Base-by-base conservation (phyloP, 129 eudicot species). In the Gnaphalium uliginosum region DNA sequence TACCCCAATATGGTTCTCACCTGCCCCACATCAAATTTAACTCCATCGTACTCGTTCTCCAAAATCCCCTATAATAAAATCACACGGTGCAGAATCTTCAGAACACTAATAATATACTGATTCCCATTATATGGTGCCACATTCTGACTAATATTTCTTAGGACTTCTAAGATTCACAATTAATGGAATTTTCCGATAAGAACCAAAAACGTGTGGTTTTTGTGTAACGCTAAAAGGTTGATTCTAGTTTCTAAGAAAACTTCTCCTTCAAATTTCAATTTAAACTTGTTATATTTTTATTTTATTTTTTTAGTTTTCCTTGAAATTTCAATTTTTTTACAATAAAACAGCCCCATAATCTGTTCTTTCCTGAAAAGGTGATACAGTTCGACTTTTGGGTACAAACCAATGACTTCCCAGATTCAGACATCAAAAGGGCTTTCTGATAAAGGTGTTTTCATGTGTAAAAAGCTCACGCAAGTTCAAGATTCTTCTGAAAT, bases 1-100 rank as follows among this genome's bases (percentile, higher is more conserved):
- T 66, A 35, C 17, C 71, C 71, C 29, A 53, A 66, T 66, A 66
- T 66, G 17, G 71, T 66, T 54, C 30, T 66, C 6, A 66, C 14
- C 51, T 37, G 50, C 18, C 71, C 71, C 15, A 66, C 27, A 8
- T 35, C 48, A 66, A 66, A 35, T 33, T 26, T 18, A 33, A 66
- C 51, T 35, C 48, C 71, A 8, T 33, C 37, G 71, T 66, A 66
- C 37, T 66, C 50, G 29, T 33, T n/a, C 51, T 66, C 71, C 71
- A 66, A 32, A 8, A 66, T 66, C 50, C 50, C 71, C 71, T 66
- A 18, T 2, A 65, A 8, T 15, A n/a, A 6, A 18, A 65, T 30
- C n/a, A 24, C 37, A 62, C 3, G 5, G 14, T 29, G 24, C 14
- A 29, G 68, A 63, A 29, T 26, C 67, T 4, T 62, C 33, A 62